These are phyloP conservation scores for Berkeleyomyces basicola DNA, from an alignment of 2,329 filamentous ascomycete genomes.

Conservation along the genomic window DNA sequence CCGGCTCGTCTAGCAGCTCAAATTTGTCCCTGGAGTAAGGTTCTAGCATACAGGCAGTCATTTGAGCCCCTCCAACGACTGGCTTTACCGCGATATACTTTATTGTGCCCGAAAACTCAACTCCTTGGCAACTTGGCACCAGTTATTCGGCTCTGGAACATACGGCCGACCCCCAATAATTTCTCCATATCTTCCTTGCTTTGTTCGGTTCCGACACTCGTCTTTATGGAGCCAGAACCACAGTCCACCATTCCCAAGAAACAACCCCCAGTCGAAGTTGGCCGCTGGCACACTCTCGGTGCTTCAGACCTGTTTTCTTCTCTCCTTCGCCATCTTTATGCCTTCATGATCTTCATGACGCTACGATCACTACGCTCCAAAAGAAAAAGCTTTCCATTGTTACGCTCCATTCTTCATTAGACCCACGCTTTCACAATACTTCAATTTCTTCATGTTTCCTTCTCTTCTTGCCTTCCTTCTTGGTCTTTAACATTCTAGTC, in stretches of 20 bases:
- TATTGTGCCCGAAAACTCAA: too few relatives aligned
- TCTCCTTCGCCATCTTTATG: background rate
- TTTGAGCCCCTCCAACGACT: too few relatives aligned
- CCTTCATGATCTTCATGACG: background rate
- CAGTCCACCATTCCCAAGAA: background rate
- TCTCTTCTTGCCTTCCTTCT: background rate
- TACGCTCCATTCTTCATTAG: background rate
- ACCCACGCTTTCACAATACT: background rate
- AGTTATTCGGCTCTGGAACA: too few relatives aligned
- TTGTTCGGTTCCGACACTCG: background rate
- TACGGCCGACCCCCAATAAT: background rate
- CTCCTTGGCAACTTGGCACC: too few relatives aligned
- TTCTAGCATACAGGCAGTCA: background rate
- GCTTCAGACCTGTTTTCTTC: background rate
- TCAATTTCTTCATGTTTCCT: background rate
- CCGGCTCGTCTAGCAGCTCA: slow-evolving; percentile 32
- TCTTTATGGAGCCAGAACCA: background rate
- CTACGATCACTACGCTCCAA: background rate
- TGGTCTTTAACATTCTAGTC: background rate
- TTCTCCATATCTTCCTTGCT: background rate
- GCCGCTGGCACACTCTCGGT: background rate
- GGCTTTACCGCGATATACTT: too few relatives aligned
- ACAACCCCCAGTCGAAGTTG: background rate
- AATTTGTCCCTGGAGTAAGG: slow-evolving; percentile 40
- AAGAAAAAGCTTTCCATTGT: background rate